Base-by-base conservation (phyloP, 2,329 filamentous ascomycete species). In the Pseudocercospora musae region DNA sequence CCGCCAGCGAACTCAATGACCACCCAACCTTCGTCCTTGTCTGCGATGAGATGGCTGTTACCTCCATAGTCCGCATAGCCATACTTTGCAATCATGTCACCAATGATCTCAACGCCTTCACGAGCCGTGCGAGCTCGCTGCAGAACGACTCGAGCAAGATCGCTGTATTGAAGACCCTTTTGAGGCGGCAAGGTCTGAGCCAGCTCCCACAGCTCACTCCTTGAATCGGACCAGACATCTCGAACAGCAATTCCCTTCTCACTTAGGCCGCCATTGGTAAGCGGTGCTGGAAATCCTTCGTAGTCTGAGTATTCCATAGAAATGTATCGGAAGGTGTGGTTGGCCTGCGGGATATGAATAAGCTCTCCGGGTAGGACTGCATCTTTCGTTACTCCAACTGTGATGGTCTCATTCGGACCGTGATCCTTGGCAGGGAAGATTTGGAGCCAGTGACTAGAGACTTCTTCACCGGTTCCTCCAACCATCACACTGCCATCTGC, bases 381-480 rank as follows among this genome's bases (percentile, higher is more conserved):
- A 57, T 75, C 73, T 58, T 74, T 62, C 5, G 78, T 79, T 6
- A 79, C 77, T n/a, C 78, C 78, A 8, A 79, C 77, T 49, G 72
- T 75, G 56, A 81, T 74, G 0, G 77, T 80, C 0, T 74, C 76
- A 55, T 81, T 80, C 0, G 76, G 46, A 1, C 73, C 66, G 56
- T 81, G 73, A 50, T 80, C 74, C 31, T 68, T 70, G 1, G 77
- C 78, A 0, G 78, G 73, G 52, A 81, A 81, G 31, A 81, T 70
- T 59, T 81, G 76, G 23, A 81, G 77, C 78, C 79, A 81, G 62
- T 81, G 79, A 8, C 76, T 78, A 0, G 79, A 81, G 0, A 81
- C 78, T 65, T 81, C 79, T 63, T 82, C 80, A 49, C 79, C 79
- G 3, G 79, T 81, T 21, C 79, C 78, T 62, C 79, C 79, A 20